These are phyloP conservation scores for Westerdykella sp. DNA, from an alignment of 2,329 filamentous ascomycete species.

Conservation along the genomic window DNA sequence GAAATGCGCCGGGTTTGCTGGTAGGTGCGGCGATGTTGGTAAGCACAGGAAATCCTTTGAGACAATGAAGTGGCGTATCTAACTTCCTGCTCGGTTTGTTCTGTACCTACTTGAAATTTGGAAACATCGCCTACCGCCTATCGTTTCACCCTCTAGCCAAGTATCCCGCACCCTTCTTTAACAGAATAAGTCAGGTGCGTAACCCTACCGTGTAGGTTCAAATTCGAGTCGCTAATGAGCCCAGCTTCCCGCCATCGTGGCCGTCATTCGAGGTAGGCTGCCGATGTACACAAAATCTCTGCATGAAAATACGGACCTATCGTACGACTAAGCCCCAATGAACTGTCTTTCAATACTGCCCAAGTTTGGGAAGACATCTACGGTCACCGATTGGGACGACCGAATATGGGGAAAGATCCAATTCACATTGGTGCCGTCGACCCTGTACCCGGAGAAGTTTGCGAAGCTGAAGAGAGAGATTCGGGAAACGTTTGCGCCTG, in stretches of 20 bases:
- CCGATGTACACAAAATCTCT: constrained; percentile 14
- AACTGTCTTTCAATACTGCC: constrained; percentile 42
- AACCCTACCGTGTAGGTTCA: too few species aligned
- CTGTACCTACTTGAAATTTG: too few species aligned
- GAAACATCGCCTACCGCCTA: too few species aligned
- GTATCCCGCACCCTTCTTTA: too few species aligned
- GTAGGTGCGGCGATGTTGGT: too few species aligned
- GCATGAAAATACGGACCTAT: constrained; percentile 35
- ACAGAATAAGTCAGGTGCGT: too few species aligned
- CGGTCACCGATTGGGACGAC: constrained; percentile 9
- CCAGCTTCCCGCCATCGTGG: constrained; percentile 10
- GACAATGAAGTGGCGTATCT: too few species aligned
- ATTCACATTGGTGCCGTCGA: constrained; percentile 14
- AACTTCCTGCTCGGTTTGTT: too few species aligned
- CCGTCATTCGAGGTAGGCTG: constrained; percentile 9
- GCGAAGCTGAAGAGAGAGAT: constrained; percentile 12
- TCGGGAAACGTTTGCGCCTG: constrained; percentile 6
- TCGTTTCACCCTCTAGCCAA: too few species aligned
- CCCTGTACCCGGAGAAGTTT: constrained; percentile 9
- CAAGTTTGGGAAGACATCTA: constrained; percentile 42
- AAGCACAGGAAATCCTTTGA: too few species aligned
- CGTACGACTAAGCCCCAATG: constrained; percentile 43
- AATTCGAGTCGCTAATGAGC: too few species aligned
- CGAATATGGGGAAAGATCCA: constrained; percentile 12
- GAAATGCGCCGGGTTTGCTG: too few species aligned